Conservation (phyloP, 495 filamentous ascomycete species). For the Penicillium angulare region DNA sequence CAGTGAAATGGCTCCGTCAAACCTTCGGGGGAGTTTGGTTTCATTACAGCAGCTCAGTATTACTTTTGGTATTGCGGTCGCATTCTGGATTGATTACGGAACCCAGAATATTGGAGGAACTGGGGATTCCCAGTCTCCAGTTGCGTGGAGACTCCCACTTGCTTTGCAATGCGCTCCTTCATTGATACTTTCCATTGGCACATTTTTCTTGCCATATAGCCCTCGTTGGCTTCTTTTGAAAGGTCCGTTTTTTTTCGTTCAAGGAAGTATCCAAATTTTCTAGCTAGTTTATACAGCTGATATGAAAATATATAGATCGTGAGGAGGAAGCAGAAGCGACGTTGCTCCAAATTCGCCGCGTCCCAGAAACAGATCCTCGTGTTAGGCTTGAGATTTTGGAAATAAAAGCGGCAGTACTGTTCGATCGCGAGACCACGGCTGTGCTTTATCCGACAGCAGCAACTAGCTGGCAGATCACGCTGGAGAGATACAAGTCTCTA, state of each 20-base stretch:
- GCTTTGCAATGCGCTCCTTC: conserved; percentile 58
- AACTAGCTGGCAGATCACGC: not conserved
- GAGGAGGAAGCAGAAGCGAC: conserved; percentile 61
- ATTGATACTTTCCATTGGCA: conserved; percentile 51
- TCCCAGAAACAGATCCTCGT: conserved; percentile 55
- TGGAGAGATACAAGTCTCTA: conserved; percentile 30
- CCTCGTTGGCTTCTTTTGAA: conserved; percentile 69
- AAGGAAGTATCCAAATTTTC: too few relatives aligned
- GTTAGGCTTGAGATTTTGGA: conserved; percentile 75
- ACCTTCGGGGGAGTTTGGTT: conserved; percentile 63
- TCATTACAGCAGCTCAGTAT: conserved; percentile 73
- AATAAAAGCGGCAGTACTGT: conserved; percentile 69
- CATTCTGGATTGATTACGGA: conserved; percentile 71
- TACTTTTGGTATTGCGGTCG: conserved; percentile 71
- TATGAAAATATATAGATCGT: conserved; percentile 33
- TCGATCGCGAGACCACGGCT: conserved; percentile 66
- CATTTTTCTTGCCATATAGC: conserved; percentile 68
- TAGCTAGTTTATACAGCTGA: too few relatives aligned
- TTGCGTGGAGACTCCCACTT: conserved; percentile 62
- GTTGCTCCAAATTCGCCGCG: conserved; percentile 58
- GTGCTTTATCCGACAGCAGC: conserved; percentile 64
- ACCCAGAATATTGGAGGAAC: conserved; percentile 66
- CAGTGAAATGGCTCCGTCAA: conserved; percentile 37
- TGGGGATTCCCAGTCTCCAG: conserved; percentile 52
- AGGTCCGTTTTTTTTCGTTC: conserved; percentile 12